Percentiles rank a stretch among this genome's conserved stretches.
phyloP scores from a whole-genome alignment of 2,329 filamentous ascomycete species.

The Ophiocordyceps sinensis region DNA sequence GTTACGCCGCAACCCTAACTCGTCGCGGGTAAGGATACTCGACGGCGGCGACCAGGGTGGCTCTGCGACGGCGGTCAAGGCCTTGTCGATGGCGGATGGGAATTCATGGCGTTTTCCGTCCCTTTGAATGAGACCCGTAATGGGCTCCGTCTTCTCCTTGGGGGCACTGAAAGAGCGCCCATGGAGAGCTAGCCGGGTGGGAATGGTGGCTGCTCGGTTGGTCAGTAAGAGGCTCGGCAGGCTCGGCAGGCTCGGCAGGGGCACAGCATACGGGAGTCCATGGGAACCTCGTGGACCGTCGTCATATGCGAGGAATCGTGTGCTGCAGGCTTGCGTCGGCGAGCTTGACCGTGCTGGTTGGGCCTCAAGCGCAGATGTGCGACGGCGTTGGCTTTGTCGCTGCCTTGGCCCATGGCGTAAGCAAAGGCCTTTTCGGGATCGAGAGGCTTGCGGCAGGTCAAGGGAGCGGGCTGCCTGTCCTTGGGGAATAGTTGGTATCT shows the following conservation, averaged over 20 bases:
- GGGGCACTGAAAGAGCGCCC: slow-evolving; percentile 52
- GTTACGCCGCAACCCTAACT: slow-evolving; percentile 10
- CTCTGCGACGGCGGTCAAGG: slow-evolving; percentile 6
- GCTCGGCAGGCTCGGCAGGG: background rate
- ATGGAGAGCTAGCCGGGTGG: slow-evolving; percentile 47
- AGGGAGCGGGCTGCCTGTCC: slow-evolving; percentile 29
- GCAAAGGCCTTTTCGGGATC: slow-evolving; percentile 36
- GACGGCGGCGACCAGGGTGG: slow-evolving; percentile 8
- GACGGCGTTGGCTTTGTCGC: slow-evolving; percentile 24
- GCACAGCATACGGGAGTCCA: slow-evolving; percentile 52
- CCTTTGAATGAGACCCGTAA: background rate
- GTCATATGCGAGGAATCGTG: slow-evolving; percentile 54
- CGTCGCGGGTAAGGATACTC: slow-evolving; percentile 28
- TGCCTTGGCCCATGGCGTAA: slow-evolving; percentile 24
- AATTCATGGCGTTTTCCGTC: slow-evolving; percentile 7
- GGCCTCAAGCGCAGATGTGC: slow-evolving; percentile 31
- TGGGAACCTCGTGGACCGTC: slow-evolving; percentile 50
- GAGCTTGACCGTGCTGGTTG: slow-evolving; percentile 41
- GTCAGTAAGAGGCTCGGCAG: background rate
- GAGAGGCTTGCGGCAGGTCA: slow-evolving; percentile 27
- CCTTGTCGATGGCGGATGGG: slow-evolving; percentile 8
- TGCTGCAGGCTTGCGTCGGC: slow-evolving; percentile 49
- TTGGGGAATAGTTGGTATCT: slow-evolving; percentile 49
- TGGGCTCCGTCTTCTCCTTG: background rate
- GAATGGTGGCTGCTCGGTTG: slow-evolving; percentile 42